Evolutionary conservation across 1,284 basidiomycete species (phyloP), one percentile per base, ranked within the genome.

Genomic region (Marasmius sp.): DNA sequence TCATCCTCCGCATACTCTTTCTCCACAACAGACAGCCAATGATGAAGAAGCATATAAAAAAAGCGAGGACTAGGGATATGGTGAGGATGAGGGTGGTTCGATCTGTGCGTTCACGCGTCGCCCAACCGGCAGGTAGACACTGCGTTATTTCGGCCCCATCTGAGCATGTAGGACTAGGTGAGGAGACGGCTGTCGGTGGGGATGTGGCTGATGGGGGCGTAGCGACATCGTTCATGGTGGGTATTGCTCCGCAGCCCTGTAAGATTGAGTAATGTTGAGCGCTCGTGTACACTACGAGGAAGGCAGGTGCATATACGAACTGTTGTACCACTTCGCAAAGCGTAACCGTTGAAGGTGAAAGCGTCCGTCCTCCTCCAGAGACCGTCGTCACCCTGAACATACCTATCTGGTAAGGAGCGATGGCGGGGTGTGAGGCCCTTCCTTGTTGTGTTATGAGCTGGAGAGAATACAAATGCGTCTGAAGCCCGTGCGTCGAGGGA

Each of bases 311-410:
- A 68, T 78, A 70, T 68, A 79, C 78, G 45, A 68, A 47, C 45
- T 20, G 16, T 20, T 14, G 16, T 47, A 16, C 20, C n/a, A n/a
- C 16, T 58, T 72, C 86, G 81, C 61, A 86, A 77, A 20, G 84
- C 81, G 33, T 84, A 84, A 47, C 88, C 88, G 68, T 87, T 89
- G 34, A 90, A 72, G 14, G 84, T 82, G 76, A 84, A 91, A 36
- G 69, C 67, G n/a, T 78, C 74, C 3, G 81, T 79, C 72, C 80
- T 85, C 61, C 82, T 79, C 88, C 88, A 91, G 59, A 75, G 71
- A 12, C 83, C 85, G 76, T 89, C 88, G n/a, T 73, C 58, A 16
- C 78, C 85, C 67, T 79, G 69, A 58, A 77, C 75, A 72, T 81
- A 91, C 69, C 79, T 85, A 72, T 85, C 81, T 38, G 89, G 85